Conservation (phyloP, 768 basidiomycete species). For the Lyophyllum atratum region DNA sequence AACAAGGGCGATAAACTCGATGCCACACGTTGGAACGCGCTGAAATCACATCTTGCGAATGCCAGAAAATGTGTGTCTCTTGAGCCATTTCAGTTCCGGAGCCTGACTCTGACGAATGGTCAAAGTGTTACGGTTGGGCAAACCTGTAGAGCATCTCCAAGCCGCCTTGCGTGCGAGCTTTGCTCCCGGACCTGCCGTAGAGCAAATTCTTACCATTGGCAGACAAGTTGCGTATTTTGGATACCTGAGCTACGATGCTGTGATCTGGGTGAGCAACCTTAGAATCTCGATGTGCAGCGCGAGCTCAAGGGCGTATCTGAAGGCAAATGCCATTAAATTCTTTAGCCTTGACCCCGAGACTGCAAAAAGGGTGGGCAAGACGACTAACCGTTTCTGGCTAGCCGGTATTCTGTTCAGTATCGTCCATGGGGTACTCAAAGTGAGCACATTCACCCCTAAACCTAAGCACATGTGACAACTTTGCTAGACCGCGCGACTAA, state of each 20-base stretch:
- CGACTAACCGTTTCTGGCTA: slow-evolving; percentile 86
- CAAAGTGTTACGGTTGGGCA: slow-evolving; percentile 90
- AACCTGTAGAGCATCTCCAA: slow-evolving; percentile 93
- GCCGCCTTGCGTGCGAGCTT: slow-evolving; percentile 76
- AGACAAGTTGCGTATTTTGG: slow-evolving; percentile 89
- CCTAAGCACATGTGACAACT: background rate
- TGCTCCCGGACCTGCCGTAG: slow-evolving; percentile 53
- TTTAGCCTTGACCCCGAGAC: slow-evolving; percentile 61
- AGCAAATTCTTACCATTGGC: slow-evolving; percentile 78
- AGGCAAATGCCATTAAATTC: slow-evolving; percentile 73
- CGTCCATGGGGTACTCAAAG: slow-evolving; percentile 69
- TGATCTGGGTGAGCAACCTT: slow-evolving; percentile 73
- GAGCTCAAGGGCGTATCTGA: slow-evolving; percentile 3
- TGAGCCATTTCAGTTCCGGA: background rate
- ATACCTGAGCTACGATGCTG: slow-evolving; percentile 79
- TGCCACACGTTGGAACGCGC: slow-evolving; percentile 76
- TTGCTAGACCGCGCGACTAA: slow-evolving; percentile 58
- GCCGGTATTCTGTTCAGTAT: slow-evolving; percentile 84
- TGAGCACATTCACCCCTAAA: slow-evolving; percentile 23
- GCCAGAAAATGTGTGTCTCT: slow-evolving; percentile 76
- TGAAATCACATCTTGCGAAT: slow-evolving; percentile 83
- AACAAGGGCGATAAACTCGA: slow-evolving; percentile 68
- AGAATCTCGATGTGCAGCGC: background rate
- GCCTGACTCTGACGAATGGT: background rate
- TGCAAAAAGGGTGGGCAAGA: slow-evolving; percentile 58